Base-by-base conservation (phyloP, 2,329 filamentous ascomycete genomes). In the Aureobasidium sp. region DNA sequence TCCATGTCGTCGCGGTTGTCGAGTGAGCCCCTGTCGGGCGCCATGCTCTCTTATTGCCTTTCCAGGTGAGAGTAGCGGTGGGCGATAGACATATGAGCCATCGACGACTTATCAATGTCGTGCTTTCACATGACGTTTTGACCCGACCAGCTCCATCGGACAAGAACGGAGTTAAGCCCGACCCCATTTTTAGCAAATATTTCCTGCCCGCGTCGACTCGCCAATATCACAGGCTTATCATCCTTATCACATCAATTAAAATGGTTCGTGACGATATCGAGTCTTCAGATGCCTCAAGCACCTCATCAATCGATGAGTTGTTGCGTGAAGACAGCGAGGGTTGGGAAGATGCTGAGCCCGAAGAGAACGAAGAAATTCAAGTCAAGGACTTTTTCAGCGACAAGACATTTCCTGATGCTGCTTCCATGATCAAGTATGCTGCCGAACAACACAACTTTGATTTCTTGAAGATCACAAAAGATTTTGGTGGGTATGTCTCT, bases 291-390 rank as follows among this genome's bases (percentile, higher is more conserved):
- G 57, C 57, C 17, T 60, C 57, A 32, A 70, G 50, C 66, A 70
- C 48, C 63, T 72, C 46, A 26, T 59, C 52, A 10, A 57, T 60
- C 20, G 62, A 60, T 39, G 46, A 50, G 15, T 44, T 63, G 34
- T 34, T 59, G 34, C 62, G 62, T 27, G 44, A 50, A n/a, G 72
- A 74, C 47, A 73, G 71, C 32, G 73, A 75, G 29, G 76, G 75
- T 44, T 79, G 77, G 77, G 75, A 79, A 65, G 77, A 79, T 66
- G 70, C 73, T 15, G 75, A 78, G 63, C 72, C 74, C 20, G 74
- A 76, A 37, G 72, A 71, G 15, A 43, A 41, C 32, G 75, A 77
- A 61, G 67, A 68, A 15, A 61, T 75, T 26, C 71, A 67, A 26
- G 66, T 77, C 46, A 68, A 75, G 59, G 77, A 76, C 65, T 67